phyloP scores from a whole-genome alignment of 352 stramenopile genomes.

The Elongisporangium undulatum region DNA sequence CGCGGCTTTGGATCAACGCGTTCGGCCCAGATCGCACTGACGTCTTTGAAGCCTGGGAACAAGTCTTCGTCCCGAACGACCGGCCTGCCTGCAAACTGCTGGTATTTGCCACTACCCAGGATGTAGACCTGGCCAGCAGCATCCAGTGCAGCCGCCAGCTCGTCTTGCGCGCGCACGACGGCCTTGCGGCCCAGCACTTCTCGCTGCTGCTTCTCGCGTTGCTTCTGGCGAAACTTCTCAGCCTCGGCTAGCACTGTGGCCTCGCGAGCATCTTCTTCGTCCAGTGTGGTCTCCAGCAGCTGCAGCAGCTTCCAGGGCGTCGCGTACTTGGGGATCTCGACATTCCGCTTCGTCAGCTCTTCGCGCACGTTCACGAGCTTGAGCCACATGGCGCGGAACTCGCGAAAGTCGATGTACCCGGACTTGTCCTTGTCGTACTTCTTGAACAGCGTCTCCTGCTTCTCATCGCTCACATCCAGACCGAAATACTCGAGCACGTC shows the following conservation, averaged over 20 bases:
- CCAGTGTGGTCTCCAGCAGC: constrained; percentile 85
- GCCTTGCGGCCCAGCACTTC: constrained; percentile 43
- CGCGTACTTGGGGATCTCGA: constrained; percentile 88
- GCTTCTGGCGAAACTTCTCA: constrained; percentile 62
- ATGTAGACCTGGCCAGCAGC: constrained; percentile 92
- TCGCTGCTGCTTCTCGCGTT: constrained; percentile 63
- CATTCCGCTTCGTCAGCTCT: constrained; percentile 79
- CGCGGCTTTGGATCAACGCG: constrained; percentile 26
- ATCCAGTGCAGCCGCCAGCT: constrained; percentile 86
- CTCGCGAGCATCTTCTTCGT: constrained; percentile 88
- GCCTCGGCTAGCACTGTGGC: constrained; percentile 75
- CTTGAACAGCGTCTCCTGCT: constrained; percentile 90
- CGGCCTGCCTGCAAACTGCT: constrained; percentile 74
- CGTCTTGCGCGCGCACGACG: constrained; percentile 66
- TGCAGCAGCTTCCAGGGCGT: constrained; percentile 73
- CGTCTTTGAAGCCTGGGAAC: constrained; percentile 57
- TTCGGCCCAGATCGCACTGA: constrained; percentile 60
- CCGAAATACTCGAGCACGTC: constrained; percentile 93
- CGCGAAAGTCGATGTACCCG: constrained; percentile 90
- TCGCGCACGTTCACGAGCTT: constrained; percentile 73
- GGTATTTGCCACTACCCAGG: constrained; percentile 79
- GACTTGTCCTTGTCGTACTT: constrained; percentile 92
- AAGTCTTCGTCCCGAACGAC: constrained; percentile 44
- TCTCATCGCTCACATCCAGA: constrained; percentile 84
- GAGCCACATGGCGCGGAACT: constrained; percentile 93